Evolutionary conservation across 2,329 filamentous ascomycete genomes (phyloP), one percentile per base, ranked within the genome.

Genomic region (Aspergillus terreus): DNA sequence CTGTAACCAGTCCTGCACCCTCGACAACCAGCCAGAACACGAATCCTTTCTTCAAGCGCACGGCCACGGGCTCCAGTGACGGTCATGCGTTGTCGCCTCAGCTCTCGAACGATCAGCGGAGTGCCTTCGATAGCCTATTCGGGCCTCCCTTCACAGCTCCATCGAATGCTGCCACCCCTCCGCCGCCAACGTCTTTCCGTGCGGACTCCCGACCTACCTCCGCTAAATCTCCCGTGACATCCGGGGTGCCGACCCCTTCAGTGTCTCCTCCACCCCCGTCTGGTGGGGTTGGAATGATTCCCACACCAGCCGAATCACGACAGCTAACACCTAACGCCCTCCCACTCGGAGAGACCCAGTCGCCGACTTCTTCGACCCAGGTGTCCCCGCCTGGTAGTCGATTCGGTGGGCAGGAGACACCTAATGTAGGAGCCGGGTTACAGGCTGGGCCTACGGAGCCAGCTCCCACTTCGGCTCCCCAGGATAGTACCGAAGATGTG

Each of bases 31-130:
- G 86, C 68, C 77, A 75, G 58, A 89, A 82, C 61, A 96, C 91
- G 64, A 99, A 99, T 68, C 94, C 94, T 0, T 99, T 99, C 78
- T 96, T 96, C 77, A 85, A 90, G 64, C 80, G 79, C 52, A 74
- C 77, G 6, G 72, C 76, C n/a, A 76, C 74, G 10, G 74, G 58
- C 23, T 65, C 71, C 6, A 71, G 76, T 35, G 79, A 82, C 19
- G 54, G 53, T 6, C 76, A 75, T 35, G 75, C 77, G 40, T 73
- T 77, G 62, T 76, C 78, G 15, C 76, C 78, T 10, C 67, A 63
- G 44, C 55, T 63, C 6, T 54, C 66, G 2, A 71, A 58, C 45
- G 74, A 77, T 51, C 76, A 78, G 45, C 85, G 89, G 58, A 85
- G 82, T 70, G 84, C 85, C 4, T 95, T 95, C 69, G 90, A 95